A percentile compares a stretch with the other conserved stretches of the same genome.
phyloP scores from a whole-genome alignment of 139 green algal genomes.

The Protoeuglena noctilucae region DNA sequence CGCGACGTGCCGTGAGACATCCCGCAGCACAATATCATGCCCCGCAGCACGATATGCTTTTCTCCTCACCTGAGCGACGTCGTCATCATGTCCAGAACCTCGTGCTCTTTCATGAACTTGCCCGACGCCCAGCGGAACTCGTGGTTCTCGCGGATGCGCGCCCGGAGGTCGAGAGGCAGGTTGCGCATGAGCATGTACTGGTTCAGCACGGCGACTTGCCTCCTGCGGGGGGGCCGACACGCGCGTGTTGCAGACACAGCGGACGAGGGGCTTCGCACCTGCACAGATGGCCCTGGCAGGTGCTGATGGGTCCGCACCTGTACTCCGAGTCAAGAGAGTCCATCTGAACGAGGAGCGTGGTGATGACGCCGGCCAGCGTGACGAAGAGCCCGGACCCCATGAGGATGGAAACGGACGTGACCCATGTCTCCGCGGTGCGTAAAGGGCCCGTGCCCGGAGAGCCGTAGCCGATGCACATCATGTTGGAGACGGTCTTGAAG shows the following conservation, averaged over 20 bases:
- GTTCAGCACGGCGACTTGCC: not conserved
- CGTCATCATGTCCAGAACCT: too few relatives aligned
- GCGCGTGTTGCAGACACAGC: too few relatives aligned
- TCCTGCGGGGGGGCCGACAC: too few relatives aligned
- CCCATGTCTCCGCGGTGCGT: slow-evolving; percentile 19
- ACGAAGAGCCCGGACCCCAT: slow-evolving; percentile 22
- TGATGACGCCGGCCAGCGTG: slow-evolving; percentile 28
- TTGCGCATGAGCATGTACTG: not conserved
- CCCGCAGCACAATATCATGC: not conserved
- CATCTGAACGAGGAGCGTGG: slow-evolving; percentile 9
- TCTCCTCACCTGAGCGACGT: too few relatives aligned
- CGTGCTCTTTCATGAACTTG: slow-evolving; percentile 10
- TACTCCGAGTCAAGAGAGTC: slow-evolving; percentile 6
- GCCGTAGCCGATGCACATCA: slow-evolving; percentile 24
- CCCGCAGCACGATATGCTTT: not conserved
- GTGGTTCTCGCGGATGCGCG: slow-evolving; percentile 4
- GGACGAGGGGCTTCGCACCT: too few relatives aligned
- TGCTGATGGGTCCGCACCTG: too few relatives aligned
- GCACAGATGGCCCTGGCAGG: too few relatives aligned
- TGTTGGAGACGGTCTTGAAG: slow-evolving; percentile 19
- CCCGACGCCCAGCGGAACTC: slow-evolving; percentile 4
- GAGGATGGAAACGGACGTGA: slow-evolving; percentile 19
- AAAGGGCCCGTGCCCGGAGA: too few relatives aligned
- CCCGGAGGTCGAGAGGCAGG: slow-evolving; percentile 4
- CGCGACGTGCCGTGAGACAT: too few relatives aligned